Percentiles rank a stretch among this genome's conserved stretches.
Conservation (phyloP, 2,329 filamentous ascomycete species). For the Arthrobotrys conoides region DNA sequence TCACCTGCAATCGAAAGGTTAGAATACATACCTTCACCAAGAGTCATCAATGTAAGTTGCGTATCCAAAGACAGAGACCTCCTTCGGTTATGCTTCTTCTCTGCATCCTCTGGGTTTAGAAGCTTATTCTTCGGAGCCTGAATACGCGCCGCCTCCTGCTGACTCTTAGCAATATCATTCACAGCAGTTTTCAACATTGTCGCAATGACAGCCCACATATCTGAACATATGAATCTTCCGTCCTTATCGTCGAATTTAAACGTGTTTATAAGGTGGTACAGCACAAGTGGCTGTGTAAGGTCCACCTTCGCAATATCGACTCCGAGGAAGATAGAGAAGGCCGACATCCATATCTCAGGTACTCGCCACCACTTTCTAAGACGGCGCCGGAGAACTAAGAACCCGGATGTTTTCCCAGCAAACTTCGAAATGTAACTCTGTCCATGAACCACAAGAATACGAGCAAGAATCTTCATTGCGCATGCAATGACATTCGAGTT, state of each 20-base stretch:
- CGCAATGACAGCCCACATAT: constrained; percentile 83
- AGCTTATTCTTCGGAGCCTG: constrained; percentile 46
- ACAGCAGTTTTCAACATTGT: constrained; percentile 90
- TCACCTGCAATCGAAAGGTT: background rate
- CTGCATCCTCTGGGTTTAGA: constrained; percentile 50
- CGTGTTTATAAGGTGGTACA: constrained; percentile 79
- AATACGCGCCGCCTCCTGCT: constrained; percentile 69
- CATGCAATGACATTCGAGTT: constrained; percentile 86
- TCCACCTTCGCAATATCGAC: constrained; percentile 82
- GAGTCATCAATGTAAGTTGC: constrained; percentile 57
- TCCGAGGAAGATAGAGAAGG: constrained; percentile 87
- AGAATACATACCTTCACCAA: constrained; percentile 56
- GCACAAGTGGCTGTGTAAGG: constrained; percentile 80
- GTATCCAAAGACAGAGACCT: constrained; percentile 64
- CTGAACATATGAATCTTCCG: constrained; percentile 67
- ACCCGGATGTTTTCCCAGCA: constrained; percentile 86
- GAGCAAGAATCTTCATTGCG: constrained; percentile 84
- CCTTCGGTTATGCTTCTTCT: constrained; percentile 57
- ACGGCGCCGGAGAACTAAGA: constrained; percentile 80
- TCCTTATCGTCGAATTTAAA: constrained; percentile 74
- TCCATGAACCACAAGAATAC: constrained; percentile 86
- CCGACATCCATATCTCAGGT: constrained; percentile 88
- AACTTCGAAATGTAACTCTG: constrained; percentile 87
- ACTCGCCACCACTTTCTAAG: constrained; percentile 89
- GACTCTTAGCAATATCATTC: constrained; percentile 76